These are phyloP conservation scores for Aspergillus sojae DNA, from an alignment of 2,329 filamentous ascomycete species.

Conservation along the genomic window DNA sequence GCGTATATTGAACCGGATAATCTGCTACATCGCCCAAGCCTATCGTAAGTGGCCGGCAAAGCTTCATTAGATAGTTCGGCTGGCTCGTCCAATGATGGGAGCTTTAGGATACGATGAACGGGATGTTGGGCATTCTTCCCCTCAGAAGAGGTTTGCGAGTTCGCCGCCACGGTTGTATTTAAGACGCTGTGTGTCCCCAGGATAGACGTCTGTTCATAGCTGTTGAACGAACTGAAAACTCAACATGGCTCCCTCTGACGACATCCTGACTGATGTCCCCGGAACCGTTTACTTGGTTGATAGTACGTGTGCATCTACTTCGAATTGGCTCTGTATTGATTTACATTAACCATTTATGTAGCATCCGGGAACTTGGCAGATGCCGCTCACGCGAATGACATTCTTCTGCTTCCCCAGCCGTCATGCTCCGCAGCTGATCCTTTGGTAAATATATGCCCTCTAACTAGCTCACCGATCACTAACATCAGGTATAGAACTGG, in stretches of 20 bases:
- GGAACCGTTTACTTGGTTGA: slow-evolving; percentile 40
- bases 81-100: slow-evolving; percentile 5
- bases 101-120: neutral
- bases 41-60: slow-evolving; percentile 6
- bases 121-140: neutral
- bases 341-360: slow-evolving; percentile 5
- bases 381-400: slow-evolving; percentile 31
- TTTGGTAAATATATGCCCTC: slow-evolving; percentile 19
- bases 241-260: slow-evolving; percentile 23
- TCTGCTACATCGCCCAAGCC: neutral
- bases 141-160: neutral
- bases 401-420: slow-evolving; percentile 38
- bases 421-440: slow-evolving; percentile 34
- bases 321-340: neutral
- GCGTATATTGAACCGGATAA: neutral
- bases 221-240: neutral
- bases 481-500: slow-evolving; percentile 31
- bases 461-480: neutral
- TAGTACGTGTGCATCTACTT: slow-evolving; percentile 17
- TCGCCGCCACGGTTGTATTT: neutral
- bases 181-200: neutral
- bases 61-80: slow-evolving; percentile 2
- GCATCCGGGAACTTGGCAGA: slow-evolving; percentile 22
- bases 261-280: slow-evolving; percentile 31
- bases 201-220: neutral